Evolutionary conservation across 805 yeast genomes (phyloP).

Genomic region (Lachancea thermotolerans): DNA sequence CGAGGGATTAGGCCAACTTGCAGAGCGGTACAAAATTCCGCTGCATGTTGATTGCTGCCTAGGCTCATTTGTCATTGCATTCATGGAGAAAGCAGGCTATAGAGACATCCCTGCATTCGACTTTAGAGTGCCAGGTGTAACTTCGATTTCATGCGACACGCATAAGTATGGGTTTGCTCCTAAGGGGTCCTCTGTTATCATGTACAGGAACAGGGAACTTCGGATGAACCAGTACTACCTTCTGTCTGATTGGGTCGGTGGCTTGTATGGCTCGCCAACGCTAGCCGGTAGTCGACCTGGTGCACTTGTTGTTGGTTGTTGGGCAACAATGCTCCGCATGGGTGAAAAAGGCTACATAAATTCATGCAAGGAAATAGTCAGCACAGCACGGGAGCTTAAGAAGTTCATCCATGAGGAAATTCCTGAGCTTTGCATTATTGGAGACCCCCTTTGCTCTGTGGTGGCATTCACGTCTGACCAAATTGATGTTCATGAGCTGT

Average conservation of each 20-base stretch:
- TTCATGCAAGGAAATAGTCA: constrained; percentile 60
- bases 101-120: constrained; percentile 51
- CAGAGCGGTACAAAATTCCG: constrained; percentile 59
- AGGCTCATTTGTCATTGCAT: constrained; percentile 87
- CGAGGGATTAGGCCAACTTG: constrained; percentile 58
- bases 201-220: constrained; percentile 68
- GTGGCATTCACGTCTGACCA: constrained; percentile 60
- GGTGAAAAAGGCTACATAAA: constrained; percentile 79
- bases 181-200: constrained; percentile 86
- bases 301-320: constrained; percentile 94
- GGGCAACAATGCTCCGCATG: constrained; percentile 83
- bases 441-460: constrained; percentile 82
- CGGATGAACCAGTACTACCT: constrained; percentile 81
- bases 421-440: constrained; percentile 61
- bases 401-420: constrained; percentile 39
- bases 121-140: constrained; percentile 85
- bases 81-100: constrained; percentile 58
- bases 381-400: constrained; percentile 55
- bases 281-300: constrained; percentile 97
- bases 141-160: constrained; percentile 98
- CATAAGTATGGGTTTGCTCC: constrained; percentile 99
- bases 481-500: constrained; percentile 68
- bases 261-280: constrained; percentile 93
- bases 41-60: constrained; percentile 94
- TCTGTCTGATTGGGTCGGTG: constrained; percentile 85